Evolutionary conservation across 257 asterid species (phyloP).

Genomic region (Gentiana macrophylla): DNA sequence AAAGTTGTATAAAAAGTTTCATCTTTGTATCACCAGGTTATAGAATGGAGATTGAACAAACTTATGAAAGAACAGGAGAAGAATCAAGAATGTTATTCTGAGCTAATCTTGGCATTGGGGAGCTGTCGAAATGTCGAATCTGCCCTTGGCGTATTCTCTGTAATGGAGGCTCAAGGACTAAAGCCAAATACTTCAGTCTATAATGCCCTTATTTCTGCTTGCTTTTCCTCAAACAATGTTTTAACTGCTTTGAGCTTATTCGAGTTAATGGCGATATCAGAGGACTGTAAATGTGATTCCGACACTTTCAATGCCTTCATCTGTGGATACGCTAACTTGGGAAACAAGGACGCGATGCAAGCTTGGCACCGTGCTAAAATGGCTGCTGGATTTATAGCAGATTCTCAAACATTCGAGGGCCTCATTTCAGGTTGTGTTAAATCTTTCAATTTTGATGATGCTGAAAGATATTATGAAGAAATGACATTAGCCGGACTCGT

Average conservation of each 20-base stretch:
- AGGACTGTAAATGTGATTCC: slow-evolving; percentile 25
- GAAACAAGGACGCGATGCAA: slow-evolving; percentile 30
- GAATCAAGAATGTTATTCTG: slow-evolving; percentile 17
- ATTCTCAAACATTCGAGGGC: slow-evolving; percentile 26
- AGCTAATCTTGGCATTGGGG: slow-evolving; percentile 28
- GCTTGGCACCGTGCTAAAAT: slow-evolving; percentile 32
- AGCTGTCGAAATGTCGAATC: slow-evolving; percentile 28
- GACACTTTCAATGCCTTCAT: slow-evolving; percentile 34
- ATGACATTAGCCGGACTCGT: slow-evolving; percentile 23
- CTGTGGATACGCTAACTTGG: slow-evolving; percentile 25
- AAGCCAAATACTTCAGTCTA: slow-evolving; percentile 26
- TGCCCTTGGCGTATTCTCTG: slow-evolving; percentile 30
- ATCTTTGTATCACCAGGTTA: slow-evolving; percentile 22
- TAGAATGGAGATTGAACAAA: slow-evolving; percentile 45
- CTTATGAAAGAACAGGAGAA: slow-evolving; percentile 16
- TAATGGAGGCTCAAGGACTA: slow-evolving; percentile 44
- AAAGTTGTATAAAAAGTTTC: neutral
- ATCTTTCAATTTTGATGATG: slow-evolving; percentile 25
- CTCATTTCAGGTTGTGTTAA: slow-evolving; percentile 30
- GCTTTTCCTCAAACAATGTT: slow-evolving; percentile 36
- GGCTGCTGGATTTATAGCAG: slow-evolving; percentile 22
- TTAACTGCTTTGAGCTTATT: slow-evolving; percentile 39
- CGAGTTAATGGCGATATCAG: slow-evolving; percentile 38
- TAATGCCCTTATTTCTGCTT: slow-evolving; percentile 33
- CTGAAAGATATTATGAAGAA: slow-evolving; percentile 28